These are phyloP conservation scores for Cucumis cinereus DNA, from an alignment of 306 rosid species.

Conservation along the genomic window DNA sequence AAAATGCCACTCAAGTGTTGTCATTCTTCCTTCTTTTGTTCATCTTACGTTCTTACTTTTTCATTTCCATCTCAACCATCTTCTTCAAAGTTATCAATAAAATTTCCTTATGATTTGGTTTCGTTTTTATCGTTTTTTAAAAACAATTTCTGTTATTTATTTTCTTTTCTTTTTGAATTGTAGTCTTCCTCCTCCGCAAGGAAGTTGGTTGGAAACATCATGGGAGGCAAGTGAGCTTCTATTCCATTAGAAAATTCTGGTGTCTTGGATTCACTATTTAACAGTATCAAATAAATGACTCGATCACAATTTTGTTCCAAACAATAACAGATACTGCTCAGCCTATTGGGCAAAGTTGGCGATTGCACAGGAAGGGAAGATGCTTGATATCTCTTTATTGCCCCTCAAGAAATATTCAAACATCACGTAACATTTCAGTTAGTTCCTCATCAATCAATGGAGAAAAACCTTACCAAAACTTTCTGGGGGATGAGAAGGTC, in stretches of 20 bases:
- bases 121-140: no score
- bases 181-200: slow-evolving; percentile 29
- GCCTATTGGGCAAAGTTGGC: slow-evolving; percentile 22
- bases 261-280: not conserved
- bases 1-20: no score
- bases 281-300: not conserved
- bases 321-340: slow-evolving; percentile 21
- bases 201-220: slow-evolving; percentile 19
- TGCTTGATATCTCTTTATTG: slow-evolving; percentile 25
- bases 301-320: not conserved
- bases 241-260: no score
- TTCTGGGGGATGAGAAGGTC: slow-evolving; percentile 8
- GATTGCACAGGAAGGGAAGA: slow-evolving; percentile 18
- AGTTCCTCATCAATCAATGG: slow-evolving; percentile 22
- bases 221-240: slow-evolving; percentile 41
- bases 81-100: no score
- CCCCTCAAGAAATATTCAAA: slow-evolving; percentile 34
- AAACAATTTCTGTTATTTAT: no score
- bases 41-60: no score
- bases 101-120: no score
- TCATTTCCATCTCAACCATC: no score
- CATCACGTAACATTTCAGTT: slow-evolving; percentile 29
- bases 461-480: not conserved
- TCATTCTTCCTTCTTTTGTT: no score
- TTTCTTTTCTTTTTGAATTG: not conserved